These are phyloP conservation scores for Starmerella davenportii DNA, from an alignment of 805 yeast species.

Conservation along the genomic window DNA sequence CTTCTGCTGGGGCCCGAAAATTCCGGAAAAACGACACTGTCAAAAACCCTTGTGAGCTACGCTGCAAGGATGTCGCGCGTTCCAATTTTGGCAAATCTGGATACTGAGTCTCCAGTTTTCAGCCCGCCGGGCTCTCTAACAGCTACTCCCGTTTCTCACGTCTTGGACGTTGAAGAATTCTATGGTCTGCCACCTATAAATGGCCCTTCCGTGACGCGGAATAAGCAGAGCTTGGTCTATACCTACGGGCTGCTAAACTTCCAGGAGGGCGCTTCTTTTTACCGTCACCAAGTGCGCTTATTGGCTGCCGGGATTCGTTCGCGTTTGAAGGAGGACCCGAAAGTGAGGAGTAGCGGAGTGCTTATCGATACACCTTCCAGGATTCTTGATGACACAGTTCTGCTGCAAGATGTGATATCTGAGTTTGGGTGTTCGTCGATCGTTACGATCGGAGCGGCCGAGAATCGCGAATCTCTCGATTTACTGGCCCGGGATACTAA, in stretches of 20 bases:
- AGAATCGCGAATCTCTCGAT: slow-evolving; percentile 22
- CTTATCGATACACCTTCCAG: slow-evolving; percentile 58
- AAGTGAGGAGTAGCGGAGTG: slow-evolving; percentile 33
- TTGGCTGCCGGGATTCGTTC: slow-evolving; percentile 31
- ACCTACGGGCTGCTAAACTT: slow-evolving; percentile 54
- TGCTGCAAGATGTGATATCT: neutral
- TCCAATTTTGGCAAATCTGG: slow-evolving; percentile 63
- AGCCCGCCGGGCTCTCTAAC: slow-evolving; percentile 68
- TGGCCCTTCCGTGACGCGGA: slow-evolving; percentile 33
- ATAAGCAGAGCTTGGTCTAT: slow-evolving; percentile 79
- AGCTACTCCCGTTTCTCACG: slow-evolving; percentile 69
- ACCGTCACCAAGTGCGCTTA: slow-evolving; percentile 31
- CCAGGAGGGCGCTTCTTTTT: slow-evolving; percentile 39
- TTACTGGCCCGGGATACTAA: neutral
- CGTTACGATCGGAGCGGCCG: slow-evolving; percentile 61
- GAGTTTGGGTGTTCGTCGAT: neutral
- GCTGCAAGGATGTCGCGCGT: slow-evolving; percentile 50
- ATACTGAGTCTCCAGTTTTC: slow-evolving; percentile 55
- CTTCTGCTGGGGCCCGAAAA: slow-evolving; percentile 54
- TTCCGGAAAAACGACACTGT: slow-evolving; percentile 64
- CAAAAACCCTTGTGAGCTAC: slow-evolving; percentile 54
- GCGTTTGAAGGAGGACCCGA: slow-evolving; percentile 34
- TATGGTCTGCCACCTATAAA: slow-evolving; percentile 67
- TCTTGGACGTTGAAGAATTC: slow-evolving; percentile 55
- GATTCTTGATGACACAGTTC: slow-evolving; percentile 3